Conservation (phyloP, 345 rosid genomes). For the Citrus cavaleriei region DNA sequence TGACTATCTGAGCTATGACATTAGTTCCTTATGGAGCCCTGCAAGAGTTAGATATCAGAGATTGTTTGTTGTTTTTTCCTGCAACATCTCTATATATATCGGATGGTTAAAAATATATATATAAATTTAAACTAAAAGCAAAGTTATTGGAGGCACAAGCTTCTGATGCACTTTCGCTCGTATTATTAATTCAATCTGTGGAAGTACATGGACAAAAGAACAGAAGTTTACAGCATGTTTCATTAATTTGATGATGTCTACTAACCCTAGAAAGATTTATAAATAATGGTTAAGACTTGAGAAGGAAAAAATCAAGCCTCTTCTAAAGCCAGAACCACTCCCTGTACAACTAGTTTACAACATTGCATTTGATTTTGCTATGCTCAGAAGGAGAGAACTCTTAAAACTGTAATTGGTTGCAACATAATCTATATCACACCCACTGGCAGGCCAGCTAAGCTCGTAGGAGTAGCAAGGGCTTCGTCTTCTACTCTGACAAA, state of each 20-base stretch:
- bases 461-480: background rate
- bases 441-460: background rate
- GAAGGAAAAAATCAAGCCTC: constrained; percentile 34
- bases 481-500: constrained; percentile 2
- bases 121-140: background rate
- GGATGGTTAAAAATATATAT: background rate
- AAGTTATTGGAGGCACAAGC: background rate
- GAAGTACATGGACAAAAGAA: background rate
- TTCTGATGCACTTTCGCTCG: background rate
- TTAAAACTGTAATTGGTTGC: background rate
- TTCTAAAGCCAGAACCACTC: constrained; percentile 27
- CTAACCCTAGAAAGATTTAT: background rate
- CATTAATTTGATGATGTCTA: background rate
- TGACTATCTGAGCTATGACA: background rate
- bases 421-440: background rate
- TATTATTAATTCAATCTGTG: background rate
- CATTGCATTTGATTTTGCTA: background rate
- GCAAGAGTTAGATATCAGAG: background rate
- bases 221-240: background rate
- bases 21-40: background rate
- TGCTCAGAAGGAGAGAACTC: background rate
- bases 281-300: constrained; percentile 31
- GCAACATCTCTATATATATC: background rate
- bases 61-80: background rate
- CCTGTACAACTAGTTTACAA: constrained; percentile 11